Evolutionary conservation across 441 rosid genomes (phyloP), one percentile per base, ranked within the genome.

Genomic region (Capsella rubella): DNA sequence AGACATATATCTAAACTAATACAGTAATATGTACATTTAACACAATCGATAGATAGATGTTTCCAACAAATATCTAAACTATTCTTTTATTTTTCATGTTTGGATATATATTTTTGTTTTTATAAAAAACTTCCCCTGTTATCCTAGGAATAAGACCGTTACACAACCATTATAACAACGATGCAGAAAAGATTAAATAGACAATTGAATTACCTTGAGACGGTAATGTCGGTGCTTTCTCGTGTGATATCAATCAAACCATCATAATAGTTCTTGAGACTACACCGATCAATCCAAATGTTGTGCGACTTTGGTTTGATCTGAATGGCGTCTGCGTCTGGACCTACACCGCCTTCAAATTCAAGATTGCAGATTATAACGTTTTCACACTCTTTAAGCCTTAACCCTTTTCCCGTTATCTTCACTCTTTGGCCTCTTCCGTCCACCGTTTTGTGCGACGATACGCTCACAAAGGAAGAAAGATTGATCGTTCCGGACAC

Each of bases 261-360:
- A 77, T 93, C 99, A 45, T 89, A 82, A 69, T 83, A 93, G 82
- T 89, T 89, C 72, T 87, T 79, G 66, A 95, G 95, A 81, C 87
- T 93, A 81, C 98, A 93, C 2, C 97, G 85, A 70, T 93, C 98
- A 28, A 93, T 89, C 97, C 99, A 95, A 66, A 93, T 87, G 72
- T 86, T 90, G 76, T 78, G 85, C 4, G 98, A 87, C 35, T 93
- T 88, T 1, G 98, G 98, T 69, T 93, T 91, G 59, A 93, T 90
- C 80, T 95, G 98, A 82, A 95, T 91, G 14, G 85, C 97, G 78
- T 95, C 97, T 21, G 75, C 92, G 82, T 93, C 97, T 54, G 82
- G 88, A 52, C 98, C 97, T 16, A 80, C 87, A 39, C 98, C 98
- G 0, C 95, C 93, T 75, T 90, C 96, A 59, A 95, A 87, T 78